Evolutionary conservation across 257 asterid species (phyloP).

Genomic region (Henckelia pumila): DNA sequence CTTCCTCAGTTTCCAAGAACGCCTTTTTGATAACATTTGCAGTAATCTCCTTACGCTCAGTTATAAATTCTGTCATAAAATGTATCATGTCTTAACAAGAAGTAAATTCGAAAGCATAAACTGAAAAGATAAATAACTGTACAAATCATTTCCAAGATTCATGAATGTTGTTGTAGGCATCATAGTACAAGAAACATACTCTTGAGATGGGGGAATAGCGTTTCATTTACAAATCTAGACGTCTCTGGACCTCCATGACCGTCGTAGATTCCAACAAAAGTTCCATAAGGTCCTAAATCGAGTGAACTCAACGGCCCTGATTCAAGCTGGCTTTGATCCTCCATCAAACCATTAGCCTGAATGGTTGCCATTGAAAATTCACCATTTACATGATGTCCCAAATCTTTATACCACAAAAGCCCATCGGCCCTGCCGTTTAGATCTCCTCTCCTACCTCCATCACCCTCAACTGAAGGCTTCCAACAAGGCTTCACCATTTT

Average conservation of each 20-base stretch:
- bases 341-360: conserved; percentile 31
- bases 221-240: no score
- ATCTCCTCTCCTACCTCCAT: conserved; percentile 52
- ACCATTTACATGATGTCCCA: conserved; percentile 57
- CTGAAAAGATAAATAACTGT: no score
- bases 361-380: conserved; percentile 36
- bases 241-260: no score
- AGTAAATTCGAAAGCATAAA: no score
- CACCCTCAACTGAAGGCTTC: conserved; percentile 73
- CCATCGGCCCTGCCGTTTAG: conserved; percentile 65
- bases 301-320: neutral
- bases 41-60: conserved; percentile 28
- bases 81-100: no score
- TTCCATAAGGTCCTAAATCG: no score
- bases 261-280: no score
- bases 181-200: conserved; percentile 14
- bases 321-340: conserved; percentile 33
- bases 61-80: conserved; percentile 17
- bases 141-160: no score
- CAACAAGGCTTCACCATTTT: conserved; percentile 84
- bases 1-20: conserved; percentile 35
- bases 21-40: conserved; percentile 34
- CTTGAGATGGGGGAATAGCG: conserved; percentile 27
- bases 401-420: conserved; percentile 79
- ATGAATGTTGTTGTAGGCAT: no score